These are phyloP conservation scores for Fusarium miscanthi DNA, from an alignment of 2,329 filamentous ascomycete genomes.

Conservation along the genomic window DNA sequence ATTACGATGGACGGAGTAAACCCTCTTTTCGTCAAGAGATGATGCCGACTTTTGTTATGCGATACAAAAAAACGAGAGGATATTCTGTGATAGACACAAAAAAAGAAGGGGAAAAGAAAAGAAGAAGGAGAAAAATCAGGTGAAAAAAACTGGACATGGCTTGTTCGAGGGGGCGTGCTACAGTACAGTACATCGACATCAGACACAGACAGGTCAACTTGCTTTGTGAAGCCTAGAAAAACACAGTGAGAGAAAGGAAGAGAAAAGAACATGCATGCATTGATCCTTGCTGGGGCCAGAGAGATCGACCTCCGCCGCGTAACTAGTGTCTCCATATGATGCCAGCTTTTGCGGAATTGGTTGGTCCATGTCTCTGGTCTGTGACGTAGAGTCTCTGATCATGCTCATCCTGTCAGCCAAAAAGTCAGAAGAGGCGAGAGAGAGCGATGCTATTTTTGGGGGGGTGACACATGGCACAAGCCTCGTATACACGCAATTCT, in stretches of 20 bases:
- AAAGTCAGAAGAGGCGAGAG: neutral
- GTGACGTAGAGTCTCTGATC: slow-evolving; percentile 27
- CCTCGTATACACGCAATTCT: slow-evolving; percentile 30
- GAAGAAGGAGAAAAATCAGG: slow-evolving; percentile 6
- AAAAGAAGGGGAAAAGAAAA: neutral
- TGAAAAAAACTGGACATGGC: slow-evolving; percentile 3
- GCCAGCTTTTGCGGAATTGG: neutral
- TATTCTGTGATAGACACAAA: slow-evolving; percentile 4
- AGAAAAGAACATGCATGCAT: neutral
- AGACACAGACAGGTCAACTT: neutral
- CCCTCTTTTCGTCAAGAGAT: neutral
- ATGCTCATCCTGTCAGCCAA: slow-evolving; percentile 1
- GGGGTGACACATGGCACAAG: slow-evolving; percentile 2
- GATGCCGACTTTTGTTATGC: neutral
- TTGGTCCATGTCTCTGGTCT: slow-evolving; percentile 11
- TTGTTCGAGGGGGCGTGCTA: neutral
- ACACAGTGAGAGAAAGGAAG: slow-evolving; percentile 5
- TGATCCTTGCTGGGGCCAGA: slow-evolving; percentile 23
- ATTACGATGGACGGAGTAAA: slow-evolving; percentile 5
- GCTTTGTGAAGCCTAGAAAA: neutral
- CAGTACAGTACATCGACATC: neutral
- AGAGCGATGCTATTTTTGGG: slow-evolving; percentile 30
- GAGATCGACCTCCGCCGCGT: slow-evolving; percentile 24
- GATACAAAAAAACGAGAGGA: slow-evolving; percentile 25
- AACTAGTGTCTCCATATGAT: slow-evolving; percentile 31